Evolutionary conservation across 345 rosid genomes (phyloP).

Genomic region (Salix viminalis): DNA sequence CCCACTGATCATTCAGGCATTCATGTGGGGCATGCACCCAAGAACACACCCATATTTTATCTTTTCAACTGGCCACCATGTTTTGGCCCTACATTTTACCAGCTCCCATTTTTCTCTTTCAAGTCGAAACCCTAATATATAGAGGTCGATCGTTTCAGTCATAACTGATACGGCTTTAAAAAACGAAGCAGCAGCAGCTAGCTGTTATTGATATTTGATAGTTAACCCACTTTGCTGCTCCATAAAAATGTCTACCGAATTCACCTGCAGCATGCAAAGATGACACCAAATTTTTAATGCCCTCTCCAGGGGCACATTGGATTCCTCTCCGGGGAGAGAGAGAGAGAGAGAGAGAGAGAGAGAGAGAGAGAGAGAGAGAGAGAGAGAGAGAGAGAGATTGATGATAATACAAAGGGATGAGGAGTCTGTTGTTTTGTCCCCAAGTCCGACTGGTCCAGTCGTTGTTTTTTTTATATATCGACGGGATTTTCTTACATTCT

Average conservation of each 20-base stretch:
- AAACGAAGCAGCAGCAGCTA: background rate
- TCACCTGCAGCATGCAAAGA: constrained; percentile 11
- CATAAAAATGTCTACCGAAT: background rate
- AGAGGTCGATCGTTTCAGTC: background rate
- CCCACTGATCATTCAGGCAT: background rate
- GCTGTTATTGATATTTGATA: background rate
- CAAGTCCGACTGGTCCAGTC: background rate
- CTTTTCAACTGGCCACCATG: background rate
- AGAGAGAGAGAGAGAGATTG: background rate
- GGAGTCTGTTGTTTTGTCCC: constrained; percentile 10
- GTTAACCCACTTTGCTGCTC: background rate
- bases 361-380: background rate
- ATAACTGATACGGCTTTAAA: background rate
- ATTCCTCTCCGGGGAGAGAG: constrained; percentile 11
- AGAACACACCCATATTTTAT: background rate
- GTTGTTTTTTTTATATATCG: background rate
- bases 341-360: constrained; percentile 1
- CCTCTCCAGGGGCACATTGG: constrained; percentile 19
- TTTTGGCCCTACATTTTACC: background rate
- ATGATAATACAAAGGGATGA: background rate
- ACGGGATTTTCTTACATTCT: background rate
- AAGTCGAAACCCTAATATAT: background rate
- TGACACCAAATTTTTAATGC: constrained; percentile 6
- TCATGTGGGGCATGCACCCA: background rate
- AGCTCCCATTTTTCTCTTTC: background rate